A percentile compares a stretch with the other conserved stretches of the same genome.
These are phyloP conservation scores for Myxozyma nipponensis DNA, from an alignment of 805 yeast genomes.

Conservation along the genomic window DNA sequence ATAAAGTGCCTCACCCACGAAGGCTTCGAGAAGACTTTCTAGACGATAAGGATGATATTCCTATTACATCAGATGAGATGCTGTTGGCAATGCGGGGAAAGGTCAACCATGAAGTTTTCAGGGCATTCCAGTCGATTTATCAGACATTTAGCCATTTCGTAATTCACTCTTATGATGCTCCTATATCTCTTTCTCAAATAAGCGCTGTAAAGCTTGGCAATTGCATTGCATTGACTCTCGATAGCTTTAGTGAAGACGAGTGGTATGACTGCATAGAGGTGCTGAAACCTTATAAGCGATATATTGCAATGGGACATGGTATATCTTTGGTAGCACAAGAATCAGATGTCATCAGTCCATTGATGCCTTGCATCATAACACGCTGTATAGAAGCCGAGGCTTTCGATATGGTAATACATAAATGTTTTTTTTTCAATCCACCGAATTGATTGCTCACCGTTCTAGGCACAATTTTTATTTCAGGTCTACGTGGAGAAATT, in stretches of 20 bases:
- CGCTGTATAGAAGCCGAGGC: conserved; percentile 16
- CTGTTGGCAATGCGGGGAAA: conserved; percentile 5
- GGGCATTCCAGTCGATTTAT: conserved; percentile 9
- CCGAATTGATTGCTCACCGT: neutral
- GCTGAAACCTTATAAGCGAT: conserved; percentile 16
- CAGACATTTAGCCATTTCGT: conserved; percentile 19
- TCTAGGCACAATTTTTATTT: conserved; percentile 13
- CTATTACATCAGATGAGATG: neutral
- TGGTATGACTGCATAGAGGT: conserved; percentile 23
- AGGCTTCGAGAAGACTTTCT: neutral
- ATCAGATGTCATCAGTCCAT: conserved; percentile 1
- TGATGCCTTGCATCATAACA: conserved; percentile 16
- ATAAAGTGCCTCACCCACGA: neutral
- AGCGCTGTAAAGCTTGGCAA: conserved; percentile 19
- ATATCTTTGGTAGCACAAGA: conserved; percentile 17
- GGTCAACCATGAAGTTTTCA: conserved; percentile 10
- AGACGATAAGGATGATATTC: neutral
- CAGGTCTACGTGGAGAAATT: conserved; percentile 7
- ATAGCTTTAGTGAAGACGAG: conserved; percentile 18
- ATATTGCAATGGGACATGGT: conserved; percentile 25
- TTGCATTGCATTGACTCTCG: conserved; percentile 20
- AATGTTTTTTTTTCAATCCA: neutral
- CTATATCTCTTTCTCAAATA: conserved; percentile 15
- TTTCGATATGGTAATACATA: conserved; percentile 10
- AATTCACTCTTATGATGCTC: conserved; percentile 6